A percentile compares a stretch with the other conserved stretches of the same genome.
These are phyloP conservation scores for Gloeopeniophorella convolvens DNA, from an alignment of 768 basidiomycete species.

Conservation along the genomic window DNA sequence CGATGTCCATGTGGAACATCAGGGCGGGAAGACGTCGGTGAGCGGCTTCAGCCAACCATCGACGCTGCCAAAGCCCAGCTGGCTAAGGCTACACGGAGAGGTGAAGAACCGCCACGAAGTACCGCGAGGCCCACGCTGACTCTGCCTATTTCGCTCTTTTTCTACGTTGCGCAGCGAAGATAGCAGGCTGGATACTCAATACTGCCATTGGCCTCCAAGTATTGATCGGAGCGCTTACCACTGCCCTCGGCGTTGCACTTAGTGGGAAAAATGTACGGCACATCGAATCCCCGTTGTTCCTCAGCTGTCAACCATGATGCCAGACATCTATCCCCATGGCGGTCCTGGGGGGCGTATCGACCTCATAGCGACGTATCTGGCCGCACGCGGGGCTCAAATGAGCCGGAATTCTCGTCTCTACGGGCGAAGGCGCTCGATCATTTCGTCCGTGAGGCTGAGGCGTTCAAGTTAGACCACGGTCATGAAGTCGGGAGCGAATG, in stretches of 20 bases:
- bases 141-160: too few relatives aligned
- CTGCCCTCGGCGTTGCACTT: constrained; percentile 24
- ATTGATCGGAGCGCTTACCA: constrained; percentile 25
- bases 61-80: too few relatives aligned
- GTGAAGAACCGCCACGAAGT: too few relatives aligned
- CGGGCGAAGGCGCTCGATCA: constrained; percentile 57
- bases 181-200: constrained; percentile 20
- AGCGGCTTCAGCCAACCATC: too few relatives aligned
- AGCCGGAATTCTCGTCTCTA: constrained; percentile 56
- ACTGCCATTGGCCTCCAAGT: constrained; percentile 27
- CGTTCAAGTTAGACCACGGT: constrained; percentile 54
- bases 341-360: constrained; percentile 52
- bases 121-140: too few relatives aligned
- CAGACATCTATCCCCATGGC: constrained; percentile 35
- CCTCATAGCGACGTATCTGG: constrained; percentile 68
- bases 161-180: too few relatives aligned
- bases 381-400: constrained; percentile 62
- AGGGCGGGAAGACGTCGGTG: too few relatives aligned
- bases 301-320: background rate
- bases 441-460: constrained; percentile 55
- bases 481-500: constrained; percentile 32
- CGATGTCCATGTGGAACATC: too few relatives aligned
- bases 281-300: background rate
- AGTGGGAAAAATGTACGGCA: constrained; percentile 19
- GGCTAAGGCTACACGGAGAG: too few relatives aligned